Percentiles rank a stretch among this genome's conserved stretches.
Conservation (phyloP, 2,329 filamentous ascomycete genomes). For the Trichoderma harzianum region DNA sequence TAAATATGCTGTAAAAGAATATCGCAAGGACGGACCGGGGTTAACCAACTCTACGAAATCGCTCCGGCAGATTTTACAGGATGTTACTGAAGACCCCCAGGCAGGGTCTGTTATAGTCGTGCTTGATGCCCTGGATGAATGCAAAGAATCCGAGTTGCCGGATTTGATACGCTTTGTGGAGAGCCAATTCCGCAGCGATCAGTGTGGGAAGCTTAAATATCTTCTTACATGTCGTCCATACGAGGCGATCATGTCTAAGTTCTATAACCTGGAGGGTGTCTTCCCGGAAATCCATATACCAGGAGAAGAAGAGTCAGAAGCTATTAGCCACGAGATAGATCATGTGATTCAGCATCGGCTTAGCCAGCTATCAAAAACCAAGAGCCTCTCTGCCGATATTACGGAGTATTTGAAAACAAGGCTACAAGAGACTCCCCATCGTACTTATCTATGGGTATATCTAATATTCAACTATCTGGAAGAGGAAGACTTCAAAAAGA, state of each 20-base stretch:
- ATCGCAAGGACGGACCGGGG: slow-evolving; percentile 25
- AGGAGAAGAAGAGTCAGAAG: slow-evolving; percentile 35
- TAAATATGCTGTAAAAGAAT: slow-evolving; percentile 30
- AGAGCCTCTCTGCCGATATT: background rate
- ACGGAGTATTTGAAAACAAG: background rate
- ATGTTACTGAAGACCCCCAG: slow-evolving; percentile 24
- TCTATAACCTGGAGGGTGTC: background rate
- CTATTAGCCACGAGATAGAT: slow-evolving; percentile 36
- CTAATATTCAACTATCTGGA: slow-evolving; percentile 34
- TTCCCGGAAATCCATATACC: slow-evolving; percentile 33
- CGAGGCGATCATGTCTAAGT: slow-evolving; percentile 25
- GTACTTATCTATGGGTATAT: slow-evolving; percentile 39
- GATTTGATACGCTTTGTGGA: slow-evolving; percentile 21
- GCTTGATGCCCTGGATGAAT: slow-evolving; percentile 38
- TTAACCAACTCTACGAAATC: slow-evolving; percentile 24
- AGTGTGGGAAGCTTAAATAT: slow-evolving; percentile 28
- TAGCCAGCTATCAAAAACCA: slow-evolving; percentile 13
- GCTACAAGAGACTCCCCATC: slow-evolving; percentile 22
- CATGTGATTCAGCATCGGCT: slow-evolving; percentile 32
- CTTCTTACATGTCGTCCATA: slow-evolving; percentile 38
- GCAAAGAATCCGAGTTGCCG: slow-evolving; percentile 17
- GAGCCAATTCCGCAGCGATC: background rate
- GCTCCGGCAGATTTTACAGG: slow-evolving; percentile 35
- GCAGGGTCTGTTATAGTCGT: slow-evolving; percentile 33
- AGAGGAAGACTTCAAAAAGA: background rate